Percentiles rank a stretch among this genome's conserved stretches.
These are phyloP conservation scores for Keqinozyma sinolaborantium DNA, from an alignment of 1,139 yeast species.

Conservation along the genomic window DNA sequence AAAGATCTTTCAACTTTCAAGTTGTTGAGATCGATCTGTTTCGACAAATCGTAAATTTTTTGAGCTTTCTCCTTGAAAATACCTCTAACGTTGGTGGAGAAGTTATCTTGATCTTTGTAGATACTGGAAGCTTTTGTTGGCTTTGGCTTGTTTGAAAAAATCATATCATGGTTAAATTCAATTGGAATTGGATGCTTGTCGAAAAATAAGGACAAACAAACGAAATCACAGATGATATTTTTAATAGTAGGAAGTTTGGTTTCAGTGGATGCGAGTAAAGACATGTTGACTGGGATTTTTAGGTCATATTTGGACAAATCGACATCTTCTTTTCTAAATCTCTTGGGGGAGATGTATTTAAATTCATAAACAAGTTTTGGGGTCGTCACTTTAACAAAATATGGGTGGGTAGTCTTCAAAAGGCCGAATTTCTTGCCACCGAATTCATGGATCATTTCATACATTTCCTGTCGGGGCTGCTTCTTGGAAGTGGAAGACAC, in stretches of 20 bases:
- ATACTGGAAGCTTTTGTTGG: constrained; percentile 5
- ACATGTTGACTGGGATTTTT: constrained; percentile 25
- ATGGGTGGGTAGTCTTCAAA: constrained; percentile 5
- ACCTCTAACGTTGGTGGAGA: constrained; percentile 18
- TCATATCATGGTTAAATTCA: constrained; percentile 39
- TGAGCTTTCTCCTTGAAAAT: constrained; percentile 19
- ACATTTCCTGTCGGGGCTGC: constrained; percentile 2
- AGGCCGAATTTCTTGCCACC: constrained; percentile 11
- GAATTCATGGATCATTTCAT: constrained; percentile 12
- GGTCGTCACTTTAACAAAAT: constrained; percentile 17
- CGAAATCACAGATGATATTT: constrained; percentile 25
- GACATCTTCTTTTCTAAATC: constrained; percentile 16
- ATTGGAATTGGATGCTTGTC: constrained; percentile 31
- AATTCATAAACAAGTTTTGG: constrained; percentile 25
- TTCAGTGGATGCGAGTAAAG: constrained; percentile 5
- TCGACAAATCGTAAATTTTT: constrained; percentile 17
- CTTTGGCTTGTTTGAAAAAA: constrained; percentile 19
- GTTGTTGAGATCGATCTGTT: constrained; percentile 20
- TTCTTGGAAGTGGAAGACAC: constrained; percentile 5
- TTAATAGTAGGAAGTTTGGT: constrained; percentile 27
- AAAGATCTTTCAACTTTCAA: constrained; percentile 27
- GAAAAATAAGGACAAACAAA: constrained; percentile 30
- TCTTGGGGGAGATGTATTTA: constrained; percentile 30
- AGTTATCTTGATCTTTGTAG: constrained; percentile 21
- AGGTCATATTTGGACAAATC: constrained; percentile 21